A percentile compares a stretch with the other conserved stretches of the same genome.
These are phyloP conservation scores for Salix suchowensis DNA, from an alignment of 345 rosid genomes.

Conservation along the genomic window DNA sequence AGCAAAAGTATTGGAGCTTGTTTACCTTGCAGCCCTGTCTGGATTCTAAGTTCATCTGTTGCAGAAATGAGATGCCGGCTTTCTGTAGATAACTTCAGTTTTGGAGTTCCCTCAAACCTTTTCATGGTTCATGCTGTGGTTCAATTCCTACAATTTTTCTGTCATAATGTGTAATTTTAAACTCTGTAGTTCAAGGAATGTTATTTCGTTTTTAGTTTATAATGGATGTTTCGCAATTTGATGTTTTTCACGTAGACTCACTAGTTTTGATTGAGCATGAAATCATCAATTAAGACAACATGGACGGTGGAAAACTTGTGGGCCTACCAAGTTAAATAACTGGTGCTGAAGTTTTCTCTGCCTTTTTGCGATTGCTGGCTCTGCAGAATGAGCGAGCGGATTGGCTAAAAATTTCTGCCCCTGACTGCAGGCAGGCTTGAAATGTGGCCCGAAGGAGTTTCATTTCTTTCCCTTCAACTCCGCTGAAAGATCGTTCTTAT, in stretches of 20 bases:
- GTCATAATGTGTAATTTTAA: background rate
- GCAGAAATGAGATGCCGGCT: background rate
- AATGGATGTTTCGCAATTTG: background rate
- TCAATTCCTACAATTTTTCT: background rate
- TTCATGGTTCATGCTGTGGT: background rate
- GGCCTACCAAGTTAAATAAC: background rate
- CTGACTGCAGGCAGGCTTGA: background rate
- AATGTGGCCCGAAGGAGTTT: background rate
- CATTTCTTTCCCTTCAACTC: background rate
- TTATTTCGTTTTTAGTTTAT: background rate
- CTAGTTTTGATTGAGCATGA: background rate
- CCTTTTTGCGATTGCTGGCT: no score
- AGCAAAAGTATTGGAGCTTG: background rate
- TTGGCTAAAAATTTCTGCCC: background rate
- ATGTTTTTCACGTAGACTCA: background rate
- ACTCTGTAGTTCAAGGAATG: background rate
- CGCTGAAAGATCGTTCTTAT: background rate
- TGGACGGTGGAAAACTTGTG: background rate
- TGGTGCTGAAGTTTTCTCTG: background rate
- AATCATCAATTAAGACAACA: background rate
- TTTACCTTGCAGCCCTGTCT: background rate
- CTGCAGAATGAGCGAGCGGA: background rate
- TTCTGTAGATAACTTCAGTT: background rate
- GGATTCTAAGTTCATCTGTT: background rate
- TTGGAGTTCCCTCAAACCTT: background rate